Evolutionary conservation across 1,284 basidiomycete genomes (phyloP), one percentile per base, ranked within the genome.

Genomic region (Athelia sp.): DNA sequence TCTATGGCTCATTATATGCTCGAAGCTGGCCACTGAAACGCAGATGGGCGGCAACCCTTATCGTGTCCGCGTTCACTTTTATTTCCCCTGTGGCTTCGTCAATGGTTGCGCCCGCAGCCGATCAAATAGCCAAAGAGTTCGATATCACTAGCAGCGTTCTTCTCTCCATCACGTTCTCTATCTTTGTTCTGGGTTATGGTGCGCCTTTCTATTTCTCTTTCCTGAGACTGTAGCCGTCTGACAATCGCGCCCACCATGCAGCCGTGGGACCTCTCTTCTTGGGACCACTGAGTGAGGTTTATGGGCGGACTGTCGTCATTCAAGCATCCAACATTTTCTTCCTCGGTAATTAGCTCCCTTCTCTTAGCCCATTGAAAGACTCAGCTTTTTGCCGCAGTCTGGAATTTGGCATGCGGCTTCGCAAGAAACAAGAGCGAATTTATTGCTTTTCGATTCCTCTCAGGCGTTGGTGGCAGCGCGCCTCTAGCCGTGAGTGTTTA

Each of bases 151-250:
- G 59, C 53, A 57, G 56, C 1, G 76, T 73, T 3, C 53, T 83
- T 2, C 68, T 80, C 14, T 81, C 82, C 0, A 72, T 90, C 62
- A 75, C 75, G 3, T 81, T 79, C 0, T 84, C 82, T 1, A 72
- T 90, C 1, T 90, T 89, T 56, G 71, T 90, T 0, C 69, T 88
- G 24, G 84, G 78, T 14, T 86, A 79, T 56, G 81, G 84, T 81
- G 43, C 36, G 26, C 13, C 6, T 13, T 4, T 13, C 6, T n/a
- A n/a, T n/a, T n/a, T n/a, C n/a, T n/a, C n/a, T n/a, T 17, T 40
- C 8, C 19, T 40, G 8, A 40, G 9, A 21, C 15, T n/a, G 15
- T 21, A n/a, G 15, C 13, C 13, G 26, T 29, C 47, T 35, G 34
- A 14, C 6, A 13, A 17, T 29, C 22, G 36, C 17, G 15, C 9